Evolutionary conservation across 1,139 yeast genomes (phyloP).

Genomic region (Candida dubliniensis): DNA sequence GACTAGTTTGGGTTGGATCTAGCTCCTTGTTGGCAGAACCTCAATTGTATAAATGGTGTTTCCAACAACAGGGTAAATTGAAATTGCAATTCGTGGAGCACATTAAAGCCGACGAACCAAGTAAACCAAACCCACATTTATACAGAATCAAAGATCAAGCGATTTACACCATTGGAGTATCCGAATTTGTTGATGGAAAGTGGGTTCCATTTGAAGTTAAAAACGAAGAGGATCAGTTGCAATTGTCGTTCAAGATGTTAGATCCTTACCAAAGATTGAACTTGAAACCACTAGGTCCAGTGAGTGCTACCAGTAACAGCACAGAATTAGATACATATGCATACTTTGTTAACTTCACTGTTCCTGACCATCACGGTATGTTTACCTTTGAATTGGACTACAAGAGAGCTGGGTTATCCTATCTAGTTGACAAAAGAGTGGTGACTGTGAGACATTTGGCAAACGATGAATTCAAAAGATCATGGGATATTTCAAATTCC

Average conservation of each 20-base stretch:
- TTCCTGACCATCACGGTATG: conserved; percentile 97
- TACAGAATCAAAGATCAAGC: conserved; percentile 78
- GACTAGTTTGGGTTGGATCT: conserved; percentile 81
- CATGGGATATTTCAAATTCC: conserved; percentile 90
- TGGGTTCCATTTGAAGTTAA: conserved; percentile 68
- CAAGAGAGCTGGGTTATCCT: conserved; percentile 76
- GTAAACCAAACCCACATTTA: conserved; percentile 37
- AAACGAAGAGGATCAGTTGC: conserved; percentile 57
- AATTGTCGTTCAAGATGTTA: conserved; percentile 83
- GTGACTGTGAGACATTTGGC: conserved; percentile 93
- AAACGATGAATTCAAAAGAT: conserved; percentile 90
- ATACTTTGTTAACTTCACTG: conserved; percentile 51
- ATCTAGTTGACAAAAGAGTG: conserved; percentile 61
- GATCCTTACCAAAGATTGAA: conserved; percentile 91
- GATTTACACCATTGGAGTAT: conserved; percentile 62
- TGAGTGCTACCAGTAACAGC: conserved; percentile 32
- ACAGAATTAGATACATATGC: conserved; percentile 37
- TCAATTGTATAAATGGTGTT: conserved; percentile 65
- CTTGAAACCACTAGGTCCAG: conserved; percentile 46
- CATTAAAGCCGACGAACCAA: conserved; percentile 48
- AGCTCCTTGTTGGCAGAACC: conserved; percentile 54
- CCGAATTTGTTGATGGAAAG: conserved; percentile 57
- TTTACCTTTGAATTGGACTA: conserved; percentile 84
- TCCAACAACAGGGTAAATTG: conserved; percentile 67
- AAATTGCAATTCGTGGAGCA: conserved; percentile 55